Conservation (phyloP, 495 filamentous ascomycete genomes). For the Aspergillus biplanus region DNA sequence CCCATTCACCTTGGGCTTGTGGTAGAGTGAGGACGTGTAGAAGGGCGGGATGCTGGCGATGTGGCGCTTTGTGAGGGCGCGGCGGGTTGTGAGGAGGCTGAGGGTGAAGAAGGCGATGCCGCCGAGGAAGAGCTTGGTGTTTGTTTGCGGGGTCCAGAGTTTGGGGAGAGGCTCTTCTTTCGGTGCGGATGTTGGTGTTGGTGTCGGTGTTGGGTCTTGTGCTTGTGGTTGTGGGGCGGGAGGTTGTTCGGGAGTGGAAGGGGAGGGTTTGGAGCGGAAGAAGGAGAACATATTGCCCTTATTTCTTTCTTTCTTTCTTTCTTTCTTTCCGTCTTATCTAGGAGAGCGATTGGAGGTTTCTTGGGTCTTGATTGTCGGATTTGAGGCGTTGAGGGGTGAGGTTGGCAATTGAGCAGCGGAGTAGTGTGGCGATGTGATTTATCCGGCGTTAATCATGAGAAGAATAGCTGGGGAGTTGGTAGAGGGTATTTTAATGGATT, state of each 20-base stretch:
- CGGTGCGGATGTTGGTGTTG: constrained; percentile 16
- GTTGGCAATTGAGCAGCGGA: not conserved
- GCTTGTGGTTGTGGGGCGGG: constrained; percentile 20
- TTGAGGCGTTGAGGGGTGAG: not conserved
- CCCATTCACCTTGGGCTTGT: constrained; percentile 53
- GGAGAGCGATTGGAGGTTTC: not conserved
- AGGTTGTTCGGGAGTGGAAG: constrained; percentile 26
- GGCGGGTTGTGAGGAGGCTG: constrained; percentile 70
- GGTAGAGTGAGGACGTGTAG: constrained; percentile 60
- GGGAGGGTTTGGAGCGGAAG: constrained; percentile 23
- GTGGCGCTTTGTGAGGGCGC: constrained; percentile 61
- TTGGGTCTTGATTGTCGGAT: not conserved
- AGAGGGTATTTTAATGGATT: too few relatives aligned
- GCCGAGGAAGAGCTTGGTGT: constrained; percentile 63
- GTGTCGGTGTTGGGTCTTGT: constrained; percentile 12
- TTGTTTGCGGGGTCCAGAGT: constrained; percentile 30
- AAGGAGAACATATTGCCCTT: constrained; percentile 18
- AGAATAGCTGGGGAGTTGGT: not conserved
- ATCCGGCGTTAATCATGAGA: not conserved
- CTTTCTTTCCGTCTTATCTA: not conserved
- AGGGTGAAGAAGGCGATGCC: constrained; percentile 74
- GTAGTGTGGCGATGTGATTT: not conserved
- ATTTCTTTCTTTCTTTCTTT: not conserved
- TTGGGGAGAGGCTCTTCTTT: constrained; percentile 18
- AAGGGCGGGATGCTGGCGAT: constrained; percentile 61